phyloP scores from a whole-genome alignment of 1,139 yeast genomes.

The Hyphopichia wangnamkhiaoensis region DNA sequence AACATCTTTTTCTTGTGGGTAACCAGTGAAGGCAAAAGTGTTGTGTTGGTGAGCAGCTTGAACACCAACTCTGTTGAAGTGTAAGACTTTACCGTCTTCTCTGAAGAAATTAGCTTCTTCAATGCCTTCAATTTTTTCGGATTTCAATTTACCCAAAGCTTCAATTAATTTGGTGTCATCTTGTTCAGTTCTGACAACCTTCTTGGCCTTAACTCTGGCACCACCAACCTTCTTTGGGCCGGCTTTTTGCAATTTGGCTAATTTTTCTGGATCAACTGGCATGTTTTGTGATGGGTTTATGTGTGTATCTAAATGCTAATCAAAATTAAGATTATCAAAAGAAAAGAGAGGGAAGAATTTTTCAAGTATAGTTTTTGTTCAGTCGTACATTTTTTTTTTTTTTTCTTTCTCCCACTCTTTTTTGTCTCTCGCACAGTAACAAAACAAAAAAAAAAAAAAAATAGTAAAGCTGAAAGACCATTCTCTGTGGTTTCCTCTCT shows the following conservation, averaged over 20 bases:
- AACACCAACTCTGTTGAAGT: slow-evolving; percentile 92
- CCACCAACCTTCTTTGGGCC: slow-evolving; percentile 83
- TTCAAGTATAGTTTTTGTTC: too few species aligned
- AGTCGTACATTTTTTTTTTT: background rate
- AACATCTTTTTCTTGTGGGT: slow-evolving; percentile 89
- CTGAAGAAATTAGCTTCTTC: slow-evolving; percentile 98
- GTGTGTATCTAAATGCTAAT: background rate
- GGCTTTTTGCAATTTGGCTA: slow-evolving; percentile 79
- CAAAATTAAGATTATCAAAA: too few species aligned
- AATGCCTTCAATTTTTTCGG: slow-evolving; percentile 83
- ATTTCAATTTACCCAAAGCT: slow-evolving; percentile 85
- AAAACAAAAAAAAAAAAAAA: too few species aligned
- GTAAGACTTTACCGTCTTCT: slow-evolving; percentile 94
- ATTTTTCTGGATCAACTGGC: slow-evolving; percentile 88
- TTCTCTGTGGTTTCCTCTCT: too few species aligned
- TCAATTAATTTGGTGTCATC: slow-evolving; percentile 91
- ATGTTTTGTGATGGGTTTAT: slow-evolving; percentile 29
- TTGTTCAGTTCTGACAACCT: slow-evolving; percentile 63
- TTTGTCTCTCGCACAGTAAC: too few species aligned
- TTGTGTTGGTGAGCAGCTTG: slow-evolving; percentile 91
- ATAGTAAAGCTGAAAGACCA: too few species aligned
- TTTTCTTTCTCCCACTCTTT: background rate
- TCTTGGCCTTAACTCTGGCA: slow-evolving; percentile 82
- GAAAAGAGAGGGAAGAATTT: slow-evolving; percentile 3
- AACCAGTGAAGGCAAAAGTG: slow-evolving; percentile 94